phyloP scores from a whole-genome alignment of 805 yeast genomes.

The Wickerhamomyces mucosus region DNA sequence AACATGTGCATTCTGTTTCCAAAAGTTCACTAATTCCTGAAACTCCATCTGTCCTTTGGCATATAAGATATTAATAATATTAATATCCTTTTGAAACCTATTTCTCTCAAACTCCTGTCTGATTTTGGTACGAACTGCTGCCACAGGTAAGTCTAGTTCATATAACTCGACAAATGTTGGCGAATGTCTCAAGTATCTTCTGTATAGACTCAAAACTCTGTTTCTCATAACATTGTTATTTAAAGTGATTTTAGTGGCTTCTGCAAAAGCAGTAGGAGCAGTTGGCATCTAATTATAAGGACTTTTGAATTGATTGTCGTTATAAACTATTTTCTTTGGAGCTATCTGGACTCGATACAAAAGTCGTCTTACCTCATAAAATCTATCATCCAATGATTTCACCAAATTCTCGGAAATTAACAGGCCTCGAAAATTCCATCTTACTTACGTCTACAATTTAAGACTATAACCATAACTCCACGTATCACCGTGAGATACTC shows the following conservation, averaged over 20 bases:
- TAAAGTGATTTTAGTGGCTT: conserved; percentile 61
- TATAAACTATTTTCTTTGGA: too few species aligned
- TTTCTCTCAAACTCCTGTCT: conserved; percentile 88
- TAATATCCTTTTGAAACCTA: conserved; percentile 59
- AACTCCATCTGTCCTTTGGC: conserved; percentile 87
- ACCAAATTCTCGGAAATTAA: too few species aligned
- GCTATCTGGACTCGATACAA: too few species aligned
- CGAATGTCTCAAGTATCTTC: conserved; percentile 58
- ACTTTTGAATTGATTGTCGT: too few species aligned
- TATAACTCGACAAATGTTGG: conserved; percentile 53
- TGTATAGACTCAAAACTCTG: conserved; percentile 62
- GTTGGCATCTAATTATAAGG: conserved; percentile 50
- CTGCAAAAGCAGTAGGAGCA: conserved; percentile 76
- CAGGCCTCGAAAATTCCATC: too few species aligned
- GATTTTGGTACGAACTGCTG: conserved; percentile 70
- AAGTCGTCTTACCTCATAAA: too few species aligned
- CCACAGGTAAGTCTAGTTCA: conserved; percentile 68
- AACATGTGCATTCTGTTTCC: conserved; percentile 85
- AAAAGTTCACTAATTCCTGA: conserved; percentile 79
- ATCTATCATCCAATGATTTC: too few species aligned
- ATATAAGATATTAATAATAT: conserved; percentile 56
- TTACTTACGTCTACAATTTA: too few species aligned
- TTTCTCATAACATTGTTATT: conserved; percentile 49
- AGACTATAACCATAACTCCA: too few species aligned
- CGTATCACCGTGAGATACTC: too few species aligned